Conservation (phyloP, 495 filamentous ascomycete species). For the Niebla homalea region DNA sequence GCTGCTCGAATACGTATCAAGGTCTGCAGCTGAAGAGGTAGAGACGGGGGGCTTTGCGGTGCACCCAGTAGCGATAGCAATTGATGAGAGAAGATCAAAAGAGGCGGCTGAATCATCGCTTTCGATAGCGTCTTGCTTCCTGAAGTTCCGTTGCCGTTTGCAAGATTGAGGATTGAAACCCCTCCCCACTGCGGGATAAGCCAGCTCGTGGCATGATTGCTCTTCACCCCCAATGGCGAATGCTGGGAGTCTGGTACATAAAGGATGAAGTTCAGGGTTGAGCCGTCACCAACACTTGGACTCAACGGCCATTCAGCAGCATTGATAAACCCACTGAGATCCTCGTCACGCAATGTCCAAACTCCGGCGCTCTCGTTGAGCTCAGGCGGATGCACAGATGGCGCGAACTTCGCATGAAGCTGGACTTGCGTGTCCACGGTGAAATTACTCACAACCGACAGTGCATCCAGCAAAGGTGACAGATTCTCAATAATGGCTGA, state of each 20-base stretch:
- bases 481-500: conserved; percentile 69
- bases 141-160: conserved; percentile 13
- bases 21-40: conserved; percentile 75
- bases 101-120: conserved; percentile 57
- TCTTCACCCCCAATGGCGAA: conserved; percentile 52
- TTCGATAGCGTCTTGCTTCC: conserved; percentile 31
- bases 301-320: conserved; percentile 94
- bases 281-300: conserved; percentile 83
- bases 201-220: conserved; percentile 72
- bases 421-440: conserved; percentile 95
- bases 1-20: conserved; percentile 72
- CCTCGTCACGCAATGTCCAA: conserved; percentile 70
- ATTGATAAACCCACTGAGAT: conserved; percentile 89
- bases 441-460: conserved; percentile 81
- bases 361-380: conserved; percentile 36
- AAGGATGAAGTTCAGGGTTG: conserved; percentile 89
- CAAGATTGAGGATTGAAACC: conserved; percentile 60
- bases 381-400: conserved; percentile 51
- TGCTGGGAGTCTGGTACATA: conserved; percentile 56
- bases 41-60: conserved; percentile 60
- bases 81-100: conserved; percentile 85
- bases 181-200: conserved; percentile 96
- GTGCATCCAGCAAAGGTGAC: conserved; percentile 61
- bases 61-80: conserved; percentile 80
- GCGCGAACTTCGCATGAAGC: conserved; percentile 68